Percentiles rank a stretch among this genome's conserved stretches.
phyloP scores from a whole-genome alignment of 2,329 filamentous ascomycete species.

The Sordariomycetes sp. region DNA sequence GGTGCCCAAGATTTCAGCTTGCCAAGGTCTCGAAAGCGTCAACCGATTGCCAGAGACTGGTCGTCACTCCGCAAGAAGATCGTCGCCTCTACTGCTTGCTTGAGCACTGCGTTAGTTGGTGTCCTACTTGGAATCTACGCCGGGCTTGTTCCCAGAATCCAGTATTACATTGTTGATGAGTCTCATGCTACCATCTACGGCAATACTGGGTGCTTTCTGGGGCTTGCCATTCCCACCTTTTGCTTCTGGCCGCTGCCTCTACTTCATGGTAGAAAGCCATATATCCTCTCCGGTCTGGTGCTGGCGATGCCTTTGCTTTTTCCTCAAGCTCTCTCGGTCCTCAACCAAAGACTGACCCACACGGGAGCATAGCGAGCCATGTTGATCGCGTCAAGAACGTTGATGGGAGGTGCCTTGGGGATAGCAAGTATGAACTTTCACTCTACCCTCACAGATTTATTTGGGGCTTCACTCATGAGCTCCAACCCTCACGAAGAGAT shows the following conservation, averaged over 20 bases:
- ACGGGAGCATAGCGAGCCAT: constrained; percentile 46
- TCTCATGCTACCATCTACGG: constrained; percentile 60
- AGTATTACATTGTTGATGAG: constrained; percentile 65
- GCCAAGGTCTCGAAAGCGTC: constrained; percentile 44
- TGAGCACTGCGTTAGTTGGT: constrained; percentile 64
- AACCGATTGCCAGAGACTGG: constrained; percentile 67
- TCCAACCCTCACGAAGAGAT: constrained; percentile 64
- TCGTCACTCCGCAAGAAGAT: constrained; percentile 57
- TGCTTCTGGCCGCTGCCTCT: constrained; percentile 67
- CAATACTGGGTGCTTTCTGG: constrained; percentile 64
- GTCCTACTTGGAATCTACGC: constrained; percentile 67
- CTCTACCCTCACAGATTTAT: constrained; percentile 62
- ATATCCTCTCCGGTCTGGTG: constrained; percentile 59
- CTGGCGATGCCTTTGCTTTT: constrained; percentile 66
- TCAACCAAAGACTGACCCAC: constrained; percentile 44
- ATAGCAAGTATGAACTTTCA: constrained; percentile 73
- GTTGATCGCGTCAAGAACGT: constrained; percentile 52
- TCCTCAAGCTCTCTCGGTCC: constrained; percentile 62
- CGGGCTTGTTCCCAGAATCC: constrained; percentile 69
- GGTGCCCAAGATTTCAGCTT: constrained; percentile 42
- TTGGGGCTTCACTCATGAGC: constrained; percentile 67
- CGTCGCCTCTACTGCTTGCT: constrained; percentile 58
- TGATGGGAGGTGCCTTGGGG: constrained; percentile 62
- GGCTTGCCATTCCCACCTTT: constrained; percentile 60
- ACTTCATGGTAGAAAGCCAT: constrained; percentile 69